phyloP scores from a whole-genome alignment of 164 flowering plant species.

The Stephania cephalantha region DNA sequence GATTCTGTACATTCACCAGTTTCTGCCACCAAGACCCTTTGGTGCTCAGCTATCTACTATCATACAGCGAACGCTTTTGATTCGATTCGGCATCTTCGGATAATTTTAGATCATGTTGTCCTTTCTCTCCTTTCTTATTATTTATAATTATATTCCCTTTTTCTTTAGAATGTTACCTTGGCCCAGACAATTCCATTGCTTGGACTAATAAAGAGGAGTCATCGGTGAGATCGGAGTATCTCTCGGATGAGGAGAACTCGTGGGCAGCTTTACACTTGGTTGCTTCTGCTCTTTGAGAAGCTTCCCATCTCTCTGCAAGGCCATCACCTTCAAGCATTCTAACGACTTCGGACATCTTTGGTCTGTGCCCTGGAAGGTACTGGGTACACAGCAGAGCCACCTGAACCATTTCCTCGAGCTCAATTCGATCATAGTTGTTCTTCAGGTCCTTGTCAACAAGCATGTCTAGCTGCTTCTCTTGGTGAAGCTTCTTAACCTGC shows the following conservation, averaged over 20 bases:
- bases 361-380: slow-evolving; percentile 61
- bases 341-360: slow-evolving; percentile 78
- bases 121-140: not conserved
- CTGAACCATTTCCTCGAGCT: slow-evolving; percentile 79
- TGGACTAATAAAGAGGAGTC: slow-evolving; percentile 65
- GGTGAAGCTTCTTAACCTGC: slow-evolving; percentile 79
- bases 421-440: slow-evolving; percentile 55
- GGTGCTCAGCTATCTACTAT: slow-evolving; percentile 18
- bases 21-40: slow-evolving; percentile 12
- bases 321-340: slow-evolving; percentile 86
- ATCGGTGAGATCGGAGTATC: slow-evolving; percentile 74
- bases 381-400: slow-evolving; percentile 71
- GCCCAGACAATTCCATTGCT: slow-evolving; percentile 83
- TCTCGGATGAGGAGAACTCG: slow-evolving; percentile 60
- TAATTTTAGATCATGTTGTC: not conserved
- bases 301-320: slow-evolving; percentile 79
- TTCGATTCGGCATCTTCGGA: not conserved
- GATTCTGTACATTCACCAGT: slow-evolving; percentile 27
- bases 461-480: slow-evolving; percentile 67
- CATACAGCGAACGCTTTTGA: not conserved
- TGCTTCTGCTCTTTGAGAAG: slow-evolving; percentile 52
- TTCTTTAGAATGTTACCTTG: slow-evolving; percentile 32
- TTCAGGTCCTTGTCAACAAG: slow-evolving; percentile 77
- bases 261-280: slow-evolving; percentile 36
- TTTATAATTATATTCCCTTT: not conserved